These are phyloP conservation scores for Pleurotus platypus DNA, from an alignment of 768 basidiomycete genomes.

Conservation along the genomic window DNA sequence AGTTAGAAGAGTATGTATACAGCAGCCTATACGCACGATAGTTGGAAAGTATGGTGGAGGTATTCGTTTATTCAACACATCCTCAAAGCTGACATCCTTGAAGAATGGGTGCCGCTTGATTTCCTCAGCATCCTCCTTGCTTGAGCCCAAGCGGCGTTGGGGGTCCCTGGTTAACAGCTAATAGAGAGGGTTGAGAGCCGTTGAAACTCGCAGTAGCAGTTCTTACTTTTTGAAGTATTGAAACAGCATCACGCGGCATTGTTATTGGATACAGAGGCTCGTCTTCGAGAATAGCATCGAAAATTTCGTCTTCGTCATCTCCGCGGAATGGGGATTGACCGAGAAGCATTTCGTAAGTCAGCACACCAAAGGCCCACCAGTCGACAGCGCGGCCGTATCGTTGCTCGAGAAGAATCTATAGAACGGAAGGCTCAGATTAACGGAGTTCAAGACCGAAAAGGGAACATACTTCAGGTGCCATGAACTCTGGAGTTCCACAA, in stretches of 20 bases:
- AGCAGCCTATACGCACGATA: constrained; percentile 57
- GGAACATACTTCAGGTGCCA: constrained; percentile 90
- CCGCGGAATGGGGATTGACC: constrained; percentile 99
- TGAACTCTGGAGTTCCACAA: constrained; percentile 99
- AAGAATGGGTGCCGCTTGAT: constrained; percentile 99
- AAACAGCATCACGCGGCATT: constrained; percentile 97
- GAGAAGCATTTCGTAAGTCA: constrained; percentile 98
- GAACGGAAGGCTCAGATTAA: neutral
- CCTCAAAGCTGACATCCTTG: constrained; percentile 96
- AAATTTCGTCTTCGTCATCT: constrained; percentile 99
- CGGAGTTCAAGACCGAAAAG: neutral
- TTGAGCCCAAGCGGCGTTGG: constrained; percentile 82
- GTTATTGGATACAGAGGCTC: constrained; percentile 98
- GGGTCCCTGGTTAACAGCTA: constrained; percentile 94
- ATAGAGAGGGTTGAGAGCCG: constrained; percentile 8
- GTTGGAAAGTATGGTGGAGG: constrained; percentile 97
- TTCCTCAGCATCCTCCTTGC: constrained; percentile 90
- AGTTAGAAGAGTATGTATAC: constrained; percentile 11
- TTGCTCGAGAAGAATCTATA: constrained; percentile 95
- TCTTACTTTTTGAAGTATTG: constrained; percentile 86
- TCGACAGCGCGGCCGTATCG: constrained; percentile 98
- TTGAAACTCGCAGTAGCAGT: neutral
- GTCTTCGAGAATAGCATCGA: constrained; percentile 98
- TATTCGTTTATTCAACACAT: constrained; percentile 95
- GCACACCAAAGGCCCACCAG: constrained; percentile 99